Evolutionary conservation across 441 rosid genomes (phyloP).

Genomic region (Gossypium trilobum): DNA sequence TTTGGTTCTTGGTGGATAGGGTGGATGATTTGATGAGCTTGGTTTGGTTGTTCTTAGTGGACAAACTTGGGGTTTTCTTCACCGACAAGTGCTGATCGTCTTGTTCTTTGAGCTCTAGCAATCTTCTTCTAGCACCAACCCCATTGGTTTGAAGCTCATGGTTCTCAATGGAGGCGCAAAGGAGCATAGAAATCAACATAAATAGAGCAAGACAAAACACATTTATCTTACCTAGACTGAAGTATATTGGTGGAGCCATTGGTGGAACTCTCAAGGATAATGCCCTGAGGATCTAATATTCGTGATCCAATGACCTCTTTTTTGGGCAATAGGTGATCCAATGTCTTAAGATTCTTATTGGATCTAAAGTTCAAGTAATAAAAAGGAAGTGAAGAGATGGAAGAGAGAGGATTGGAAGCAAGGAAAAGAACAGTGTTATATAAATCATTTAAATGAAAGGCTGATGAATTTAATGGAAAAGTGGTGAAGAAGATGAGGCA

Average conservation of each 20-base stretch:
- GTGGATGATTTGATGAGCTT: conserved; percentile 25
- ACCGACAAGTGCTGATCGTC: conserved; percentile 21
- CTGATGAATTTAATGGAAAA: not conserved
- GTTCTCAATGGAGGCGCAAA: conserved; percentile 28
- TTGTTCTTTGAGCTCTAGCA: conserved; percentile 32
- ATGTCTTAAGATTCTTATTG: not conserved
- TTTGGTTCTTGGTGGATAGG: conserved; percentile 35
- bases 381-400: not conserved
- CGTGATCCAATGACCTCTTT: no score
- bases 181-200: conserved; percentile 26
- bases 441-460: not conserved
- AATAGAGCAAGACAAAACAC: conserved; percentile 32
- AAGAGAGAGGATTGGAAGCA: not conserved
- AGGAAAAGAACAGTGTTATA: not conserved
- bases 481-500: not conserved
- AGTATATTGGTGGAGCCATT: conserved; percentile 38
- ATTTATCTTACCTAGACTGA: conserved; percentile 33
- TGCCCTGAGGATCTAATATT: no score
- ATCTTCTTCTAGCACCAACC: conserved; percentile 32
- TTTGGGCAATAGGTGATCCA: no score
- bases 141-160: conserved; percentile 26
- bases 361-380: not conserved
- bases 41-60: conserved; percentile 55
- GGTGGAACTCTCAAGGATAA: conserved; percentile 11
- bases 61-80: conserved; percentile 29